A percentile compares a stretch with the other conserved stretches of the same genome.
These are phyloP conservation scores for Barnettozyma botsteinii DNA, from an alignment of 805 yeast genomes.

Conservation along the genomic window DNA sequence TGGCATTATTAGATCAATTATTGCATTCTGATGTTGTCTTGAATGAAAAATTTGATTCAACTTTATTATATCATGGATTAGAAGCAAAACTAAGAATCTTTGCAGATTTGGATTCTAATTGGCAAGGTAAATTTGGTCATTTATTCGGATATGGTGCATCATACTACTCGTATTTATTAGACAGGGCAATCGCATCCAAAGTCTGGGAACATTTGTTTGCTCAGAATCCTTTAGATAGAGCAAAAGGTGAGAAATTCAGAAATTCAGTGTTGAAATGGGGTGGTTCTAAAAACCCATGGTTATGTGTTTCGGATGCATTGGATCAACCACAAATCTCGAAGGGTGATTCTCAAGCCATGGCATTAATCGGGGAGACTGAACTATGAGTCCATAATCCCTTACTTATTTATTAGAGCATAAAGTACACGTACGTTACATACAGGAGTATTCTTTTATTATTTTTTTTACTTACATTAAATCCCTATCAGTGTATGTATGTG, in stretches of 20 bases:
- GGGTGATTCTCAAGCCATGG: constrained; percentile 75
- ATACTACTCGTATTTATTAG: constrained; percentile 86
- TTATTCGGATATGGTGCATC: constrained; percentile 90
- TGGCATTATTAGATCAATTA: constrained; percentile 84
- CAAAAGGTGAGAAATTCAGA: constrained; percentile 72
- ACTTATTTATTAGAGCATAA: constrained; percentile 2
- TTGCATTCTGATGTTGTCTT: constrained; percentile 47
- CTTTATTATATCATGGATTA: constrained; percentile 56
- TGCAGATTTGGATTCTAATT: constrained; percentile 63
- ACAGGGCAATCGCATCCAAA: constrained; percentile 85
- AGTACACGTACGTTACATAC: no score
- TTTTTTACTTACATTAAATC: background rate
- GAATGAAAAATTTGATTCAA: constrained; percentile 45
- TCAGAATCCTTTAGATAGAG: constrained; percentile 61
- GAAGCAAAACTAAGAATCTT: constrained; percentile 57
- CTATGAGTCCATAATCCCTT: background rate
- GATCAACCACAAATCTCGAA: constrained; percentile 51
- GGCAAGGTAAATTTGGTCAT: constrained; percentile 96
- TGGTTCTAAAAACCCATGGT: constrained; percentile 88
- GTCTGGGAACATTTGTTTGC: constrained; percentile 74
- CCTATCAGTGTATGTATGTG: no score
- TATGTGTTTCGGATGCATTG: constrained; percentile 71
- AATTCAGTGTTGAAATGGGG: constrained; percentile 83
- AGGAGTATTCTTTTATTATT: no score
- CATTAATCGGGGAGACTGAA: constrained; percentile 36